phyloP scores from a whole-genome alignment of 805 yeast species.

The Saturnispora silvae region DNA sequence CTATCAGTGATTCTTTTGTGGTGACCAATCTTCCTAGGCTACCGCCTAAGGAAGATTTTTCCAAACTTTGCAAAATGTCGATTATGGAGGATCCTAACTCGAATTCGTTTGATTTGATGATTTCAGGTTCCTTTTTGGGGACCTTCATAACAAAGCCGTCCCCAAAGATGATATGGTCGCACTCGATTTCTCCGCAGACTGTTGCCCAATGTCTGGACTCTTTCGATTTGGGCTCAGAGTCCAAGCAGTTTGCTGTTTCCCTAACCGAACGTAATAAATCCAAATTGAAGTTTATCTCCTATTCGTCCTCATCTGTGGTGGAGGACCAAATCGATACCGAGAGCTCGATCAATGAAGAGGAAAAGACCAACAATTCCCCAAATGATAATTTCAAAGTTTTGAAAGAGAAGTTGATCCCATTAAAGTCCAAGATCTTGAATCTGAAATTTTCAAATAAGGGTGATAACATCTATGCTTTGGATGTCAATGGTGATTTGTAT shows the following conservation, averaged over 20 bases:
- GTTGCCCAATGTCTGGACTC: constrained; percentile 33
- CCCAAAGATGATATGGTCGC: constrained; percentile 48
- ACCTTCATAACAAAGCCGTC: constrained; percentile 43
- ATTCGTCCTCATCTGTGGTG: constrained; percentile 13
- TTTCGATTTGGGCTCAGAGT: constrained; percentile 18
- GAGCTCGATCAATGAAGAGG: constrained; percentile 24
- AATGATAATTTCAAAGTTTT: constrained; percentile 24
- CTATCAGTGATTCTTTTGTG: constrained; percentile 24
- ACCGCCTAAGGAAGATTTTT: constrained; percentile 17
- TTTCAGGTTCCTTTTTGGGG: constrained; percentile 43
- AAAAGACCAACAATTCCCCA: constrained; percentile 14
- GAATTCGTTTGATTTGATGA: constrained; percentile 37
- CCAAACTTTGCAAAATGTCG: constrained; percentile 20
- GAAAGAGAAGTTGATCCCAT: constrained; percentile 21
- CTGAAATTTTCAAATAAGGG: constrained; percentile 22
- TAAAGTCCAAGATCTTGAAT: constrained; percentile 17
- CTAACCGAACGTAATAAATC: constrained; percentile 28
- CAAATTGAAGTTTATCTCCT: constrained; percentile 19
- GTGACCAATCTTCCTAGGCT: constrained; percentile 26
- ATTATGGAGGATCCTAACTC: constrained; percentile 22
- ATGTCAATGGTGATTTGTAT: constrained; percentile 23
- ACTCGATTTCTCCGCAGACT: constrained; percentile 39
- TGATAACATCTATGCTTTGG: constrained; percentile 23
- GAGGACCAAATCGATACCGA: constrained; percentile 7
- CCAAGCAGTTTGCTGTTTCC: constrained; percentile 25